phyloP scores from a whole-genome alignment of 306 rosid genomes.

The Rosa rugosa region DNA sequence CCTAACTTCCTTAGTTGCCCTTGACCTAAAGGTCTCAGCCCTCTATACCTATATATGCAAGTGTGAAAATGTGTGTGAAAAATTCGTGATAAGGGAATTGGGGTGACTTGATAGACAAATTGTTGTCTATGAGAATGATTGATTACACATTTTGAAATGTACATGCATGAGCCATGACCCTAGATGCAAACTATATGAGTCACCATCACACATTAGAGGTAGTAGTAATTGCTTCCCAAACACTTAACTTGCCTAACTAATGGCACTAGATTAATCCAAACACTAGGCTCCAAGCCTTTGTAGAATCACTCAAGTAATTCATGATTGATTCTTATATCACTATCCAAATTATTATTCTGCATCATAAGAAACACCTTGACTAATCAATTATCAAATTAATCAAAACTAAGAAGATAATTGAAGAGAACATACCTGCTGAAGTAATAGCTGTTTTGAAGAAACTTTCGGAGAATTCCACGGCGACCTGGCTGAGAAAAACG shows the following conservation, averaged over 20 bases:
- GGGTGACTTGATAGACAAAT: neutral
- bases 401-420: neutral
- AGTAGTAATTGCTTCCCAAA: neutral
- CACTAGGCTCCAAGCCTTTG: neutral
- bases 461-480: neutral
- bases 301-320: neutral
- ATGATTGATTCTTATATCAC: neutral
- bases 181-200: neutral
- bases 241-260: neutral
- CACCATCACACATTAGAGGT: neutral
- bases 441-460: constrained; percentile 9
- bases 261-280: neutral
- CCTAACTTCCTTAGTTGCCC: neutral
- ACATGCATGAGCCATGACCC: neutral
- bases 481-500: neutral
- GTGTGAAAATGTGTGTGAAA: neutral
- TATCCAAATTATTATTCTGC: neutral
- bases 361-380: neutral
- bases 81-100: neutral
- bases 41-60: neutral
- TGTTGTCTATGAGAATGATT: neutral
- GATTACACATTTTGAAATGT: neutral
- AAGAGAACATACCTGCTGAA: neutral
- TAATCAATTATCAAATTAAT: neutral
- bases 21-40: neutral